These are phyloP conservation scores for Mycosphaerella sp. DNA, from an alignment of 2,329 filamentous ascomycete genomes.

Conservation along the genomic window DNA sequence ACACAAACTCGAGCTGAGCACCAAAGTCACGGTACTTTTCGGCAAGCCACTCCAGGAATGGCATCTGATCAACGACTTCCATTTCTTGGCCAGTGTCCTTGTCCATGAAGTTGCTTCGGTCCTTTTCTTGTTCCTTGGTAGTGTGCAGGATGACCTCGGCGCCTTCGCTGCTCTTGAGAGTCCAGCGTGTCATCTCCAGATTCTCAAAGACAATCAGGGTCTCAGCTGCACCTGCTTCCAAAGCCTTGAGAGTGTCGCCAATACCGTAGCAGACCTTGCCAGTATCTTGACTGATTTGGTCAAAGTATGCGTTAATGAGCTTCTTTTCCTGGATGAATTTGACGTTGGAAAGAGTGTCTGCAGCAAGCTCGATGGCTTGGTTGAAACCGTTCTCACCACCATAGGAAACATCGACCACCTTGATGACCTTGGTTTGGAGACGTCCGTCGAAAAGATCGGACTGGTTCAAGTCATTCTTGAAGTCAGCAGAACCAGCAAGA, in stretches of 20 bases:
- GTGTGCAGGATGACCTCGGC: slow-evolving; percentile 73
- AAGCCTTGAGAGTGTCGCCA: slow-evolving; percentile 92
- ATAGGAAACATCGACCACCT: slow-evolving; percentile 98
- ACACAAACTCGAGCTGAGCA: slow-evolving; percentile 92
- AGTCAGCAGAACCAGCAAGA: slow-evolving; percentile 93
- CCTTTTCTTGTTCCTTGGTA: slow-evolving; percentile 73
- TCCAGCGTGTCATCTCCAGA: slow-evolving; percentile 87
- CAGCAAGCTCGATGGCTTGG: slow-evolving; percentile 92
- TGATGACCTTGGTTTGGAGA: slow-evolving; percentile 92
- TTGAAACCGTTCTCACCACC: slow-evolving; percentile 99
- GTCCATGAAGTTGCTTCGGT: slow-evolving; percentile 85
- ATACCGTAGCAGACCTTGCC: slow-evolving; percentile 97
- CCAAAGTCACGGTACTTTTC: slow-evolving; percentile 99
- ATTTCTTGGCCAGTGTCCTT: slow-evolving; percentile 95
- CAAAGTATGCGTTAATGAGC: slow-evolving; percentile 97
- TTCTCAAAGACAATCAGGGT: slow-evolving; percentile 96
- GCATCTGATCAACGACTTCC: slow-evolving; percentile 79
- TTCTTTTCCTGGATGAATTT: slow-evolving; percentile 99
- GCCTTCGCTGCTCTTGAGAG: slow-evolving; percentile 72
- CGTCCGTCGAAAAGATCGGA: slow-evolving; percentile 96
- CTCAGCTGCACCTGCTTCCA: slow-evolving; percentile 93
- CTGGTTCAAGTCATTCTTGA: slow-evolving; percentile 98
- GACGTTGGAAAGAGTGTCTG: slow-evolving; percentile 96
- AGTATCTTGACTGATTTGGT: slow-evolving; percentile 96
- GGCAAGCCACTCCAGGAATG: slow-evolving; percentile 99